Conservation (phyloP, 2,329 filamentous ascomycete genomes). For the Ophiostoma angusticollis region DNA sequence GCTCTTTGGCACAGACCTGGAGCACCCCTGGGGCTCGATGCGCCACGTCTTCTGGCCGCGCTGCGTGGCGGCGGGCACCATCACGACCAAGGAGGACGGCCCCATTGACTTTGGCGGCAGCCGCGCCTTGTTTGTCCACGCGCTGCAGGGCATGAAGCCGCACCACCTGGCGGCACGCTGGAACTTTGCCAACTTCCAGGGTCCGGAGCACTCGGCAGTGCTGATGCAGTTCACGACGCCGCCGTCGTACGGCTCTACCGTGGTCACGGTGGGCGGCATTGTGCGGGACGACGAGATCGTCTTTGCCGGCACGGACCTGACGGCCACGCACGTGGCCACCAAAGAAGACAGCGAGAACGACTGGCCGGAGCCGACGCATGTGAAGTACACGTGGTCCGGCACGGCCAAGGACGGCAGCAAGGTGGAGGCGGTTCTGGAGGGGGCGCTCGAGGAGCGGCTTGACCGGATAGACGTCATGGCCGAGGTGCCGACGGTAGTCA, state of each 20-base stretch:
- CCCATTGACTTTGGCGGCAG: constrained; percentile 77
- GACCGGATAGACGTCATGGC: constrained; percentile 94
- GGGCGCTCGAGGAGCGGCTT: constrained; percentile 51
- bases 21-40: constrained; percentile 84
- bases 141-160: constrained; percentile 96
- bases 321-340: constrained; percentile 54
- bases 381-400: constrained; percentile 68
- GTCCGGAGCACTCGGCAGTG: constrained; percentile 71
- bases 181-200: constrained; percentile 91
- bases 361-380: constrained; percentile 74
- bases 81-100: constrained; percentile 69
- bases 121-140: constrained; percentile 66
- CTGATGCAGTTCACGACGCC: constrained; percentile 97
- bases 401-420: constrained; percentile 63
- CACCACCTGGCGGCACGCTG: constrained; percentile 86
- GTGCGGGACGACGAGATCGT: constrained; percentile 71
- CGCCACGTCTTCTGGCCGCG: constrained; percentile 91
- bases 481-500: constrained; percentile 89
- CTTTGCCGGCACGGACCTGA: constrained; percentile 52
- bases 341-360: constrained; percentile 64
- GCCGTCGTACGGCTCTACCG: constrained; percentile 76
- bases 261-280: constrained; percentile 72
- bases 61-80: constrained; percentile 66
- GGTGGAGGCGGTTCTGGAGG: constrained; percentile 57
- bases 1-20: constrained; percentile 73